phyloP scores from a whole-genome alignment of 306 rosid species.

The Dryas alaskensis region DNA sequence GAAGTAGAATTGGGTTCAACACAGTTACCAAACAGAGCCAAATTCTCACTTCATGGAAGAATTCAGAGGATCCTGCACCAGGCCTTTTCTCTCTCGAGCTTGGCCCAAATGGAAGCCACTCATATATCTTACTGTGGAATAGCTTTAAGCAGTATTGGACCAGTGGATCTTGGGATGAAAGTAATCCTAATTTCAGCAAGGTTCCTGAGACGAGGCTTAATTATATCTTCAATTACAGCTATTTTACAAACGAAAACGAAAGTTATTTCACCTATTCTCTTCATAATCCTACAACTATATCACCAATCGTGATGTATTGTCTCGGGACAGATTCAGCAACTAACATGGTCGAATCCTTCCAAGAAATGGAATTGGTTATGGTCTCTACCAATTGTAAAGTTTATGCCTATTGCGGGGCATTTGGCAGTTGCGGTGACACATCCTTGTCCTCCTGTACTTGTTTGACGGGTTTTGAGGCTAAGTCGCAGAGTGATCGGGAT shows the following conservation, averaged over 20 bases:
- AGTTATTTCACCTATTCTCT: slow-evolving; percentile 48
- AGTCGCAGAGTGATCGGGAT: no score
- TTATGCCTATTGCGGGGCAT: slow-evolving; percentile 48
- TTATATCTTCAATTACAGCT: slow-evolving; percentile 37
- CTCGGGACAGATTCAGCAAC: slow-evolving; percentile 6
- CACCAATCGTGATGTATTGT: slow-evolving; percentile 31
- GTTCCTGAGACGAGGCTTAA: slow-evolving; percentile 49
- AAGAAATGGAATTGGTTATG: slow-evolving; percentile 42
- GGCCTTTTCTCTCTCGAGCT: slow-evolving; percentile 45
- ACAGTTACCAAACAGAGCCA: slow-evolving; percentile 36
- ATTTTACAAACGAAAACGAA: slow-evolving; percentile 38
- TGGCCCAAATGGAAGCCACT: slow-evolving; percentile 16
- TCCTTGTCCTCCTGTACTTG: slow-evolving; percentile 36
- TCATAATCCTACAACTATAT: slow-evolving; percentile 10
- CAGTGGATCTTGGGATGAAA: slow-evolving; percentile 44
- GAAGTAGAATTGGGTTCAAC: slow-evolving; percentile 17
- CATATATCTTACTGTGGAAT: slow-evolving; percentile 39
- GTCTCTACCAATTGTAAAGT: slow-evolving; percentile 53
- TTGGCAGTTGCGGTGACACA: slow-evolving; percentile 24
- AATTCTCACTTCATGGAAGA: slow-evolving; percentile 58
- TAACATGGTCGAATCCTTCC: neutral
- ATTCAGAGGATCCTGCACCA: slow-evolving; percentile 32
- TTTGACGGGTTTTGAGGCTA: no score
- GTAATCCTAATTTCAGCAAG: slow-evolving; percentile 34
- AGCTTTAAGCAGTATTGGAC: slow-evolving; percentile 12